These are phyloP conservation scores for Haplosporangium sp. DNA, from an alignment of 371 early-diverging fungal genomes.

Conservation along the genomic window DNA sequence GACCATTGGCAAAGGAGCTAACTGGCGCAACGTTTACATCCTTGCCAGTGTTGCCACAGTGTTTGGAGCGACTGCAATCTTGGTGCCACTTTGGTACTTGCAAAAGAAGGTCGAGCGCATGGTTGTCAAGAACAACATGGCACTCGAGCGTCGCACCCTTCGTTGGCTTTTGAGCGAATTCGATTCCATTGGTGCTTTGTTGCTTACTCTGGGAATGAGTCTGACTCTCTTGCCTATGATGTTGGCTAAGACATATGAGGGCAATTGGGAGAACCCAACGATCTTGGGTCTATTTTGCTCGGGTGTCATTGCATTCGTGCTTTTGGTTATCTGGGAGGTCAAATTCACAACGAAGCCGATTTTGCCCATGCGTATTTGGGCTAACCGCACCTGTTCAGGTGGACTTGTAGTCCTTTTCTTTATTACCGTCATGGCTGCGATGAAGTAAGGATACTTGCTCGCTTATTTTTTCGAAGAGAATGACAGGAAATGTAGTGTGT, in stretches of 20 bases:
- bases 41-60: constrained; percentile 54
- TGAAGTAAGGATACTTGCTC: constrained; percentile 21
- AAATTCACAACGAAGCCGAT: constrained; percentile 59
- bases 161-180: constrained; percentile 55
- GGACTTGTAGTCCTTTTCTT: constrained; percentile 58
- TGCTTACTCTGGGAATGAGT: constrained; percentile 56
- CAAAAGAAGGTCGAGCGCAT: constrained; percentile 46
- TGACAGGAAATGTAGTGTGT: too few species aligned
- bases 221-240: constrained; percentile 58
- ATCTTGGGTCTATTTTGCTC: constrained; percentile 48
- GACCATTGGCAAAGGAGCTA: constrained; percentile 30
- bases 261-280: constrained; percentile 56
- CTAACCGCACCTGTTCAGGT: constrained; percentile 57
- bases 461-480: too few species aligned
- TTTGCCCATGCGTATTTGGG: constrained; percentile 60
- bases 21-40: constrained; percentile 58
- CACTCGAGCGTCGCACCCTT: constrained; percentile 15
- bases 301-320: constrained; percentile 39
- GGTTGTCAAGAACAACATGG: neutral
- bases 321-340: constrained; percentile 58
- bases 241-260: constrained; percentile 55
- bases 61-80: constrained; percentile 47
- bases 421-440: constrained; percentile 56
- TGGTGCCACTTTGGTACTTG: constrained; percentile 50
- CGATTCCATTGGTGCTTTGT: constrained; percentile 58